Percentiles rank a stretch among this genome's conserved stretches.
These are phyloP conservation scores for Neolentinus lepideus DNA, from an alignment of 1,284 basidiomycete genomes.

Conservation along the genomic window DNA sequence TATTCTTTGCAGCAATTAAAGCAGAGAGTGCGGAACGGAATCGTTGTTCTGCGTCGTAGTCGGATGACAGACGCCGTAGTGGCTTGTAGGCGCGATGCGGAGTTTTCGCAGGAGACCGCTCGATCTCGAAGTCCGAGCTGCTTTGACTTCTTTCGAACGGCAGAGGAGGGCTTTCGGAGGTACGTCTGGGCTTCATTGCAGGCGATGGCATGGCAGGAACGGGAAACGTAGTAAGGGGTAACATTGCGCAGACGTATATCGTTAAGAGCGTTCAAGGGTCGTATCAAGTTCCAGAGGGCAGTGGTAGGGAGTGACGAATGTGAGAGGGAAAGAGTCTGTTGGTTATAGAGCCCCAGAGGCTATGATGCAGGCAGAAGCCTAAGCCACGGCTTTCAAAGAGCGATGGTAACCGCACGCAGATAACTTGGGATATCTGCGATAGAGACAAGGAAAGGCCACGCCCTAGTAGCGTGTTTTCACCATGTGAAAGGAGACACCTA, in stretches of 20 bases:
- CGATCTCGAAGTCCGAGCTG: constrained; percentile 44
- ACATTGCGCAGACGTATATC: neutral
- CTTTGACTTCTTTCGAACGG: constrained; percentile 23
- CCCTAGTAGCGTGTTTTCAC: neutral
- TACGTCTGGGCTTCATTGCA: neutral
- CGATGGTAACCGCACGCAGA: neutral
- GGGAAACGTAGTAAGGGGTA: neutral
- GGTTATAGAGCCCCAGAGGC: neutral
- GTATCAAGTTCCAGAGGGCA: neutral
- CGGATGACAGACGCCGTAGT: constrained; percentile 24
- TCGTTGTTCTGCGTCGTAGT: constrained; percentile 42
- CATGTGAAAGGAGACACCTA: neutral
- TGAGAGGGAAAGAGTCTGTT: neutral
- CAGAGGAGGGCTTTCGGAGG: constrained; percentile 9
- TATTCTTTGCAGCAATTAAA: constrained; percentile 51
- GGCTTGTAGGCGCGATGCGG: constrained; percentile 15
- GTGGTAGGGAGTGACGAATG: neutral
- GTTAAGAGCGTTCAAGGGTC: neutral
- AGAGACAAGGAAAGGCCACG: neutral
- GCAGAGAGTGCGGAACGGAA: constrained; percentile 50
- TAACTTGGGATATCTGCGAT: neutral
- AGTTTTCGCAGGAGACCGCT: constrained; percentile 31
- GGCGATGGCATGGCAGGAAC: neutral
- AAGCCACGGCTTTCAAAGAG: neutral
- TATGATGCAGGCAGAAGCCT: neutral